Base-by-base conservation (phyloP, 2,329 filamentous ascomycete genomes). In the Aspergillus eucalypticola region DNA sequence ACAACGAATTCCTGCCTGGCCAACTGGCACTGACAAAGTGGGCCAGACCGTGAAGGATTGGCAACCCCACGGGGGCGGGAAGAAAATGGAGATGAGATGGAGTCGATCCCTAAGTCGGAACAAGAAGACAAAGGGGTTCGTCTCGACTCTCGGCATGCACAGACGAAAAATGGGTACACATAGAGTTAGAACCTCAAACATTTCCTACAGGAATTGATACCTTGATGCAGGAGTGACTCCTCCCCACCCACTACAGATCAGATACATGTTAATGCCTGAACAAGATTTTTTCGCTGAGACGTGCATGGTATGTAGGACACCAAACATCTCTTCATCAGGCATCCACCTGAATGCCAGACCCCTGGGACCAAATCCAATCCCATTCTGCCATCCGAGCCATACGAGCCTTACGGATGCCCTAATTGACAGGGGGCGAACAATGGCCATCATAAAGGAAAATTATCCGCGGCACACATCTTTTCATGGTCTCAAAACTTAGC, bases 11-110 rank as follows among this genome's bases (percentile, higher is more conserved):
- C 41, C 41, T 44, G 23, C 46, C 46, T 17, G 25, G 46, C 23
- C 13, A 52, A 57, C 25, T 51, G 29, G 21, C 19, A 57, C 25
- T 51, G 29, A n/a, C 19, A 25, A 32, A 52, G 55, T 42, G 46
- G 55, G 55, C 38, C 17, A 52, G 35, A 41, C 35, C 54, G 13
- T 39, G 38, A 58, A 23, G n/a, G 49, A 42, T 39, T 50, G 55
- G 32, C 17, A 21, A 55, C 53, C 53, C 53, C 53, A 55, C 53
- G 53, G 53, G 53, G 53, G 53, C 53, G 53, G 53, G 53, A 55
- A 42, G 39, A 17, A 55, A 41, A 44, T 52, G 50, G 50, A 52
- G 27, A 23, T 38, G 52, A 17, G 52, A 54, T 54, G 52, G 52
- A 54, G 52, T 54, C 52, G 52, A 55, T 55, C 50, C 25, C 46